Evolutionary conservation across 768 basidiomycete genomes (phyloP).

Genomic region (Tylopilus sp.): DNA sequence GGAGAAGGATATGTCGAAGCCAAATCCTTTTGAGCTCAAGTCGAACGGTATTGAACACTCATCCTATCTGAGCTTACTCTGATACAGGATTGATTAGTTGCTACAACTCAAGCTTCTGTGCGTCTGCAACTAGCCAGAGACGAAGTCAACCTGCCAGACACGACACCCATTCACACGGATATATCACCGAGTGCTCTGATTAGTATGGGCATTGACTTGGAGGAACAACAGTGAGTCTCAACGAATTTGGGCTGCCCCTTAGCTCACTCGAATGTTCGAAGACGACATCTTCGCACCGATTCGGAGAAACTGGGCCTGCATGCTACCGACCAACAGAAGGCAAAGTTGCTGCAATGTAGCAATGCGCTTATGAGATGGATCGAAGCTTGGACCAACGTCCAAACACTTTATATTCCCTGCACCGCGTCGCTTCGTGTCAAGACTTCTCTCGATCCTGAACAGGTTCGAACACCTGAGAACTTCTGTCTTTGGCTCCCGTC

Average conservation of each 20-base stretch:
- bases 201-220: not conserved
- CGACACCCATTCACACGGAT: not conserved
- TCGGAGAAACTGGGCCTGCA: not conserved
- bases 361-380: not conserved
- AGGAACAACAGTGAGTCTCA: not conserved
- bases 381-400: not conserved
- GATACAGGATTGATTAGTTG: not conserved
- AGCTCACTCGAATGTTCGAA: not conserved
- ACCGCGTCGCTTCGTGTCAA: not conserved
- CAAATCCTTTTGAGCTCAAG: constrained; percentile 9
- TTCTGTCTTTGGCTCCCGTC: not conserved
- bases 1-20: constrained; percentile 3
- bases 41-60: not conserved
- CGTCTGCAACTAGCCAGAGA: not conserved
- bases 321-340: constrained; percentile 27
- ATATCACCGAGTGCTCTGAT: not conserved
- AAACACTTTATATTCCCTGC: not conserved
- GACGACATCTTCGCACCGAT: not conserved
- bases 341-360: not conserved
- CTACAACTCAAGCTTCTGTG: not conserved
- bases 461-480: not conserved
- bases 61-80: not conserved
- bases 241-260: not conserved
- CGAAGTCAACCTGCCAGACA: not conserved
- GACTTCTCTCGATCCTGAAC: not conserved